Evolutionary conservation across 164 flowering plant species (phyloP), one percentile per base, ranked within the genome.

Genomic region (Umbellularia californica): DNA sequence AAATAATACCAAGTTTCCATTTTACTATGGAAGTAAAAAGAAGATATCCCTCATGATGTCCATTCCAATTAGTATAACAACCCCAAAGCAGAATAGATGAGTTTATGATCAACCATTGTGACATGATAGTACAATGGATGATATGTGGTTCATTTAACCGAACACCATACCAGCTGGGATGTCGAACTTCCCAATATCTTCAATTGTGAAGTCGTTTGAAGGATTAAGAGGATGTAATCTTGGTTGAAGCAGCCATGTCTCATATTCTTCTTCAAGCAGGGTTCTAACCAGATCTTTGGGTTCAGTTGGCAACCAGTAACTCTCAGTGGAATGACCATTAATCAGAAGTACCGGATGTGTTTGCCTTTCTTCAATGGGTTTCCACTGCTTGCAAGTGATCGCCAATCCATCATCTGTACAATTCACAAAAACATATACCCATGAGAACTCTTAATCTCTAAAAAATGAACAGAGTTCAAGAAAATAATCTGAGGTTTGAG

Each of bases 281-380:
- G 89, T 83, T 84, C 92, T 84, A 67, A 87, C 83, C 63, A 89
- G 74, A 78, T 89, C 90, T 63, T 78, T 83, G 12, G 83, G 87
- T 78, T 89, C 92, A 15, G 87, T 89, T 71, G 92, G 89, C 23
- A 89, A 79, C 58, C 83, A 85, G 75, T 74, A 89, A 78, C 85
- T 85, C 74, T 89, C 92, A 15, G 81, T 76, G n/a, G 88, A 76
- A 73, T 87, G 75, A 24, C 90, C 92, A 81, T 87, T 87, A 41
- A 87, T 65, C 55, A 89, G 77, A 20, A 87, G 86, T 74, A 89
- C 84, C 15, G 87, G 90, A 79, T 81, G 71, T 72, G 22, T 25
- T 68, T 79, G 70, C 35, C 33, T 79, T 24, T 78, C 78, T 75
- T 50, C 84, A 58, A 69, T 75, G 68, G 47, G 60, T 68, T 7